Conservation (phyloP, 1,284 basidiomycete species). For the Pascua sp. region DNA sequence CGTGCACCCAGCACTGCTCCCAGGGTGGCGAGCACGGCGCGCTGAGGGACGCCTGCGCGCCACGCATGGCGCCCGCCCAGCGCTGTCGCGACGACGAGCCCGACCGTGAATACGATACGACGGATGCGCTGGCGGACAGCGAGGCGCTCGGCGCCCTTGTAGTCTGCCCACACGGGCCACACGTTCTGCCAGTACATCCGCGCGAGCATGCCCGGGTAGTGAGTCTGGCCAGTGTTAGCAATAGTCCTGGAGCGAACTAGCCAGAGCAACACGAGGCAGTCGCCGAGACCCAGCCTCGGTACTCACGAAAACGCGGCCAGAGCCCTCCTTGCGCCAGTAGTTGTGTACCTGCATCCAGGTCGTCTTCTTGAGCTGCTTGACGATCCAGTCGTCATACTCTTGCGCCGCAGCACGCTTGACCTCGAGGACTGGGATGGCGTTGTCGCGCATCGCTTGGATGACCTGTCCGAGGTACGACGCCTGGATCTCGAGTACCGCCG, state of each 20-base stretch:
- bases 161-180: slow-evolving; percentile 12
- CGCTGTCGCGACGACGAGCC: background rate
- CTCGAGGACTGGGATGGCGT: background rate
- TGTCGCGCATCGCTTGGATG: slow-evolving; percentile 11
- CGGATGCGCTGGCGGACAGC: slow-evolving; percentile 1
- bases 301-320: slow-evolving; percentile 11
- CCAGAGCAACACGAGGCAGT: no score
- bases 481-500: slow-evolving; percentile 14
- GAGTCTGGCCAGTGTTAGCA: background rate
- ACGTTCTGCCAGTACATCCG: slow-evolving; percentile 9
- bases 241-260: no score
- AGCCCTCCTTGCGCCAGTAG: slow-evolving; percentile 17
- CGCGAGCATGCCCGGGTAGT: slow-evolving; percentile 12
- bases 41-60: no score
- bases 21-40: no score
- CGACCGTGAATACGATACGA: background rate
- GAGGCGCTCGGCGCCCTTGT: slow-evolving; percentile 8
- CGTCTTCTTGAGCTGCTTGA: slow-evolving; percentile 15
- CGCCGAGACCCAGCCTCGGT: no score
- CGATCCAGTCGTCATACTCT: slow-evolving; percentile 24
- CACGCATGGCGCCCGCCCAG: background rate
- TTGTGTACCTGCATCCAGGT: slow-evolving; percentile 8
- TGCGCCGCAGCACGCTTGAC: slow-evolving; percentile 7
- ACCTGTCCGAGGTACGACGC: slow-evolving; percentile 13
- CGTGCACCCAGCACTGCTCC: no score